These are phyloP conservation scores for Bipolaris gigantea DNA, from an alignment of 2,329 filamentous ascomycete genomes.

Conservation along the genomic window DNA sequence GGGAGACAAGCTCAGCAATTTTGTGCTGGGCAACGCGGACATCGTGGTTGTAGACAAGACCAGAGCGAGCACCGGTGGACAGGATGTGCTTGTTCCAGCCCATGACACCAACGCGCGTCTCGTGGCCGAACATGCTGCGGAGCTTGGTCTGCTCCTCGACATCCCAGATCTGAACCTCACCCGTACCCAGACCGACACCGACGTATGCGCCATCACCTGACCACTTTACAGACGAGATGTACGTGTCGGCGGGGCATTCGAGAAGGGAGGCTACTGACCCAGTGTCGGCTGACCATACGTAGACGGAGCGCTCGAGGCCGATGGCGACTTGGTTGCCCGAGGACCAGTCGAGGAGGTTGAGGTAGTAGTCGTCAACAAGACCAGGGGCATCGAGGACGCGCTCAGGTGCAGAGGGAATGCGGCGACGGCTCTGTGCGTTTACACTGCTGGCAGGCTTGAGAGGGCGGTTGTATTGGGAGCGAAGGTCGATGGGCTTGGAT, in stretches of 20 bases:
- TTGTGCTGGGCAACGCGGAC: slow-evolving; percentile 98
- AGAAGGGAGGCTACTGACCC: slow-evolving; percentile 86
- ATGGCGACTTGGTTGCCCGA: slow-evolving; percentile 97
- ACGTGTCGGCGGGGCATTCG: slow-evolving; percentile 86
- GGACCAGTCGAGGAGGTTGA: slow-evolving; percentile 98
- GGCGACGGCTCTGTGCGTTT: slow-evolving; percentile 84
- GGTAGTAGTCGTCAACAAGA: slow-evolving; percentile 97
- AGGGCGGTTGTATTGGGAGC: slow-evolving; percentile 96
- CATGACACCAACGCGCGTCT: slow-evolving; percentile 96
- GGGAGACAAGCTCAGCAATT: slow-evolving; percentile 92
- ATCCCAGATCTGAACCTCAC: slow-evolving; percentile 99
- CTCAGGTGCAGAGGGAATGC: slow-evolving; percentile 92
- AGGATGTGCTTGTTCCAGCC: slow-evolving; percentile 97
- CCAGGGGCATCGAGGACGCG: slow-evolving; percentile 95
- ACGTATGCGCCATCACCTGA: slow-evolving; percentile 96
- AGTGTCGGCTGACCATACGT: slow-evolving; percentile 96
- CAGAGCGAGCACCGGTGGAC: slow-evolving; percentile 91
- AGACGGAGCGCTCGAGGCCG: slow-evolving; percentile 93
- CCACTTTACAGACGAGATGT: slow-evolving; percentile 98
- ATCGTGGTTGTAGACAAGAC: slow-evolving; percentile 97
- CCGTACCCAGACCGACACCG: slow-evolving; percentile 88
- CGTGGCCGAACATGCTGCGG: slow-evolving; percentile 97
- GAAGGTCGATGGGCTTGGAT: slow-evolving; percentile 95
- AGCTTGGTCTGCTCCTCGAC: slow-evolving; percentile 93
- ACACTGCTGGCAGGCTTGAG: slow-evolving; percentile 74